phyloP scores from a whole-genome alignment of 78 protist genomes.

The Cyanophora paradoxa region DNA sequence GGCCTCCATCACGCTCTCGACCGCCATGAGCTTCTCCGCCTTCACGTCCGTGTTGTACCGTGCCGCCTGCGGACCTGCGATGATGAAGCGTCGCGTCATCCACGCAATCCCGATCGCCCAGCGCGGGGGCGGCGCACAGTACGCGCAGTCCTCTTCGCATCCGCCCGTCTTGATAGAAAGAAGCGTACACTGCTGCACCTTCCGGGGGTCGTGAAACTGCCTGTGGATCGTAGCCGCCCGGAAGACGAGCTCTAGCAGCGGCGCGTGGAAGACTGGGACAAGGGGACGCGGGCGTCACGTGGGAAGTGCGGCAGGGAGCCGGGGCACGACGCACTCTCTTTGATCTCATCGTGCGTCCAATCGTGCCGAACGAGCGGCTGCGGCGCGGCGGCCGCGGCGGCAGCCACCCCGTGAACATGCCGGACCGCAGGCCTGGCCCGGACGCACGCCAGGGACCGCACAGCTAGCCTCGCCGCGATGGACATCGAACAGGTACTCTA shows the following conservation, averaged over 20 bases:
- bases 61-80: slow-evolving; percentile 47
- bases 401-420: no score
- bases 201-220: slow-evolving; percentile 37
- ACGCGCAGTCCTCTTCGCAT: slow-evolving; percentile 62
- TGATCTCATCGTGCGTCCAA: slow-evolving; percentile 51
- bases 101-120: no score
- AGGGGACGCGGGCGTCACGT: no score
- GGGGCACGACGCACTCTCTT: no score
- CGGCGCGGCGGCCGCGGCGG: slow-evolving; percentile 1
- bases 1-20: slow-evolving; percentile 28
- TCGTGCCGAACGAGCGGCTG: slow-evolving; percentile 20
- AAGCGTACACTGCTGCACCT: slow-evolving; percentile 69
- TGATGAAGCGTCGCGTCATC: no score
- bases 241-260: slow-evolving; percentile 54
- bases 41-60: slow-evolving; percentile 43
- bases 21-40: slow-evolving; percentile 34
- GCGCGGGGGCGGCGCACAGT: no score
- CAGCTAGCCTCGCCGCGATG: no score
- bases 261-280: slow-evolving; percentile 54
- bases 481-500: no score
- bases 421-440: no score
- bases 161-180: slow-evolving; percentile 75
- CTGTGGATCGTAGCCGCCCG: slow-evolving; percentile 50
- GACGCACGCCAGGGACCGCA: no score
- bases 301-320: no score